Evolutionary conservation across 1,284 basidiomycete species (phyloP), one percentile per base, ranked within the genome.

Genomic region (Pholiota adiposa): DNA sequence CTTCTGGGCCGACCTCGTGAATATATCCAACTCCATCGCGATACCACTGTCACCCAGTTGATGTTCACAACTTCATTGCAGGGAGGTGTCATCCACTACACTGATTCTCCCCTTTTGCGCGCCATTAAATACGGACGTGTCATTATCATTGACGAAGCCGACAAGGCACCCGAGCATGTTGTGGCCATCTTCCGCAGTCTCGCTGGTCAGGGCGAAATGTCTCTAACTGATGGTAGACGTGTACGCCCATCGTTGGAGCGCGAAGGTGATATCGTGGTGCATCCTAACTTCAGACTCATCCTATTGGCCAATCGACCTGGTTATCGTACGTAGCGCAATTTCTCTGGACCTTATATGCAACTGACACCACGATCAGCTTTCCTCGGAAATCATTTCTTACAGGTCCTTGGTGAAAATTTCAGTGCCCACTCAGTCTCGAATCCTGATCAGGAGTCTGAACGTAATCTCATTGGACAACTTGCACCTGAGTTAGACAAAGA

Each of bases 91-190:
- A 77, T 89, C 69, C 79, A 79, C 61, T 83, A 87, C 65, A 83
- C 78, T 0, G 85, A 88, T 65, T 88, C 86, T 2, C 86, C 86
- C 27, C 80, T 89, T 27, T 77, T 89, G 7, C 81, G 86, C 11
- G 87, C 86, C 1, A 85, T 88, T 60, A 79, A 71, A 18, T 76
- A 76, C 60, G 86, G 87, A 0, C 82, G 87, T 9, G 75, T 86
- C 23, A 85, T 88, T 61, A 80, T 89, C 63, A 81, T 88, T 49
- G 86, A 89, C 66, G 86, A 89, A 65, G 87, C 86, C 7, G 87
- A 89, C 73, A 89, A 89, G 71, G 87, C 86, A 11, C 85, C 86
- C 2, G 86, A 88, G 66, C 86, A 89, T 61, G 87, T 89, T 54
- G 86, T 88, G 16, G 86, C 87, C 3, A 82, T 88, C 53, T 88